Base-by-base conservation (phyloP, 179 eudicot genomes). In the Silene coronaria region DNA sequence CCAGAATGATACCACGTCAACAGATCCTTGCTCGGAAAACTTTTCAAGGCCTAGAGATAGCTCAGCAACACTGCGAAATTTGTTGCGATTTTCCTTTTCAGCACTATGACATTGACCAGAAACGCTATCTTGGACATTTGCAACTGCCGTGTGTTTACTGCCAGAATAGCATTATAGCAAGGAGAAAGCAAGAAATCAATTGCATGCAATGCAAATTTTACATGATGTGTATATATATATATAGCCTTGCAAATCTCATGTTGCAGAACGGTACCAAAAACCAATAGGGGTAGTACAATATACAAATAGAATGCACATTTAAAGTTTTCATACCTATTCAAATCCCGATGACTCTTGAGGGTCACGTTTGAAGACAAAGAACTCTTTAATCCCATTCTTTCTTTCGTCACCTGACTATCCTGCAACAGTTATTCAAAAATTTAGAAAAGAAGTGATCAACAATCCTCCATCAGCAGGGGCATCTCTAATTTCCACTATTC, bases 41-140 rank as follows among this genome's bases (percentile, higher is more conserved):
- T 81, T 87, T 83, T 82, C 86, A 80, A 87, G 77, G 17, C 90
- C 90, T 45, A 81, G 62, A 70, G 97, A 89, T 57, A 94, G 86
- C 78, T 92, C 90, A 10, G 86, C 80, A 48, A 92, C 94, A 76
- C 89, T 88, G 51, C 85, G 82, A 80, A 94, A 90, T 7, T 69
- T 88, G 78, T 74, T 86, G 38, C 73, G 80, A 55, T 48, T 77
- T 58, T 83, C 79, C 60, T 87, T 88, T 67, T 82, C 83, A 72
- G 76, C 71, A 55, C 83, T 76, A 55, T 78, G 73, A 72, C 76
- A 73, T 68, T 80, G 51, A 78, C 78, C 80, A 27, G 72, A 78
- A 13, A 61, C 64, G 53, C 45, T 57, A 73, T 84, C 80, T 62
- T 77, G 76, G 60, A 71, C 76, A 69, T 74, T 82, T 55, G 68